phyloP scores from a whole-genome alignment of 2,329 filamentous ascomycete genomes.

The Teratosphaeria destructans region DNA sequence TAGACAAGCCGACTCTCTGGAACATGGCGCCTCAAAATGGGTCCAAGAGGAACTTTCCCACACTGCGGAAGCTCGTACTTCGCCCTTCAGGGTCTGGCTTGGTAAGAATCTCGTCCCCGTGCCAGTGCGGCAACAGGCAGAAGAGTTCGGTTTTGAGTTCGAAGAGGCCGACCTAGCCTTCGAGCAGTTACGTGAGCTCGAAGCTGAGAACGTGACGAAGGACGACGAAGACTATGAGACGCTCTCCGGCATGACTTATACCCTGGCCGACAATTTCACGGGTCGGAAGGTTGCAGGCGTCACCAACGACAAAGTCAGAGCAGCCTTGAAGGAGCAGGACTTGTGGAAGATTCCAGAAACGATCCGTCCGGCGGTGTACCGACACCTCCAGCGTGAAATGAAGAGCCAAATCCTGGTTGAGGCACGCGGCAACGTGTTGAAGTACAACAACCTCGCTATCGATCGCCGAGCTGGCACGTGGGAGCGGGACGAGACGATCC shows the following conservation, averaged over 20 bases:
- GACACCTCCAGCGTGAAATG: conserved; percentile 47
- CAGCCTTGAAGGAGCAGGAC: conserved; percentile 37
- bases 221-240: conserved; percentile 30
- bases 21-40: conserved; percentile 34
- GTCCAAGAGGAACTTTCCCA: conserved; percentile 17
- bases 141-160: conserved; percentile 44
- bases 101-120: conserved; percentile 41
- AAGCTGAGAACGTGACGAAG: conserved; percentile 45
- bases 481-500: conserved; percentile 49
- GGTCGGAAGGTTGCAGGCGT: conserved; percentile 18
- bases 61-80: conserved; percentile 11
- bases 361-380: conserved; percentile 56
- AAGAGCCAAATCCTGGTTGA: conserved; percentile 38
- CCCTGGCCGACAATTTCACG: conserved; percentile 31
- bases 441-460: conserved; percentile 42
- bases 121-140: conserved; percentile 33
- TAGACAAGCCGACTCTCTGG: conserved; percentile 53
- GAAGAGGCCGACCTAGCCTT: conserved; percentile 53
- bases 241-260: conserved; percentile 22
- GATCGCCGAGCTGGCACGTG: conserved; percentile 48
- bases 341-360: conserved; percentile 49
- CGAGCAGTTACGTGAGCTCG: conserved; percentile 50
- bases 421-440: conserved; percentile 41
- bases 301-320: conserved; percentile 26
- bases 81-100: conserved; percentile 47